These are phyloP conservation scores for Leccinellum luteum DNA, from an alignment of 768 basidiomycete species.

Conservation along the genomic window DNA sequence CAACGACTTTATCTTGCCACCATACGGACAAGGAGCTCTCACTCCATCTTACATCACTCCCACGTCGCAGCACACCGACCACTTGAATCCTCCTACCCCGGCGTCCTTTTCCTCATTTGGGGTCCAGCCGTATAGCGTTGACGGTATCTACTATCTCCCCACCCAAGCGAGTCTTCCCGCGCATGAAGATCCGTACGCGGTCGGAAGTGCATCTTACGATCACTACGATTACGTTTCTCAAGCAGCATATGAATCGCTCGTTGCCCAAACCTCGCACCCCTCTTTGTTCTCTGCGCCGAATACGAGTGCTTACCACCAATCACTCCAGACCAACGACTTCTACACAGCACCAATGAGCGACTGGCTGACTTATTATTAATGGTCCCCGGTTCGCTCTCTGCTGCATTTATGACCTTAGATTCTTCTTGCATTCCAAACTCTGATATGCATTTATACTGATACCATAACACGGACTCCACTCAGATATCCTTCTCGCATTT, in stretches of 20 bases:
- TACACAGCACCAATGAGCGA: neutral
- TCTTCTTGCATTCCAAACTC: neutral
- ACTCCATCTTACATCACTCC: neutral
- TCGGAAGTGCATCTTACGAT: neutral
- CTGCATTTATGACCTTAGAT: neutral
- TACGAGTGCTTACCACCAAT: neutral
- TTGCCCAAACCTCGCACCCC: neutral
- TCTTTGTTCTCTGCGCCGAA: neutral
- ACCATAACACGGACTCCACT: neutral
- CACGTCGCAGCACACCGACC: too few relatives aligned
- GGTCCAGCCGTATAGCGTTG: neutral
- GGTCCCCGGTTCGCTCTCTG: too few relatives aligned
- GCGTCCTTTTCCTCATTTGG: neutral
- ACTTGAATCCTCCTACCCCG: too few relatives aligned
- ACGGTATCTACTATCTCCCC: neutral
- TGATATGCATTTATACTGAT: neutral
- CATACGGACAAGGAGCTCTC: neutral
- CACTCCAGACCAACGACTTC: neutral
- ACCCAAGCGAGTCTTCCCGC: neutral
- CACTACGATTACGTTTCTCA: neutral
- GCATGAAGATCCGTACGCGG: neutral
- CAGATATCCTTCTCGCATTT: neutral
- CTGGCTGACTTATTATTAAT: neutral
- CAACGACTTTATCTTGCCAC: neutral
- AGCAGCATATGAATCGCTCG: neutral